Evolutionary conservation across 129 eudicot genomes (phyloP).

Genomic region (Deinandra increscens): DNA sequence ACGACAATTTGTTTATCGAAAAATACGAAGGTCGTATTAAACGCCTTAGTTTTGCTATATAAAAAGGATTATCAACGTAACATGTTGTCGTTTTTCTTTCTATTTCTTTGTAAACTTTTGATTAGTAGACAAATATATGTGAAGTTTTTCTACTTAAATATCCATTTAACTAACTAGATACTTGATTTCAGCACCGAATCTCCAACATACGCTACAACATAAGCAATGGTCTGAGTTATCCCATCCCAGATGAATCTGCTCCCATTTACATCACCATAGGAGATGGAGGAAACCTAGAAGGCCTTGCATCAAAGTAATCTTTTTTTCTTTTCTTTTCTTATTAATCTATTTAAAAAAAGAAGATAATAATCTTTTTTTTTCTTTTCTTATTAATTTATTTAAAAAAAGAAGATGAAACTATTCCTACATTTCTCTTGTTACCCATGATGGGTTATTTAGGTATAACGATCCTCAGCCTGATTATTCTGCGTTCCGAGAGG

Average conservation of each 20-base stretch:
- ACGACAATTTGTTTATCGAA: too few species aligned
- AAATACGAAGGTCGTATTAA: too few species aligned
- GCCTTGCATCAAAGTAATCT: conserved; percentile 64
- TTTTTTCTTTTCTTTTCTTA: not conserved
- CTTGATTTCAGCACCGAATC: conserved; percentile 56
- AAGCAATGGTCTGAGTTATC: conserved; percentile 39
- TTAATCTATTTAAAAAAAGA: too few species aligned
- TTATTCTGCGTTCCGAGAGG: conserved; percentile 92
- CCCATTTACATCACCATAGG: conserved; percentile 84
- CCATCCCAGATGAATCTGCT: conserved; percentile 65
- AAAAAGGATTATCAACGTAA: too few species aligned
- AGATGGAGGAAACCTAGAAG: conserved; percentile 91
- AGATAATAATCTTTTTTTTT: not conserved
- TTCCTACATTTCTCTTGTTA: too few species aligned
- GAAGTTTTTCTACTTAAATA: too few species aligned
- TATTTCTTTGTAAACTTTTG: too few species aligned
- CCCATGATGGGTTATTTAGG: conserved; percentile 33
- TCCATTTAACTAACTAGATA: not conserved
- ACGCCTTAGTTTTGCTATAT: too few species aligned
- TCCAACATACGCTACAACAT: conserved; percentile 47
- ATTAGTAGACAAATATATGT: too few species aligned
- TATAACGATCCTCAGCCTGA: conserved; percentile 90
- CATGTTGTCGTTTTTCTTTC: too few species aligned
- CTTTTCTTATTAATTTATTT: too few species aligned
- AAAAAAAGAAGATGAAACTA: too few species aligned